phyloP scores from a whole-genome alignment of 331 rosid species.

The Telfairia occidentalis region DNA sequence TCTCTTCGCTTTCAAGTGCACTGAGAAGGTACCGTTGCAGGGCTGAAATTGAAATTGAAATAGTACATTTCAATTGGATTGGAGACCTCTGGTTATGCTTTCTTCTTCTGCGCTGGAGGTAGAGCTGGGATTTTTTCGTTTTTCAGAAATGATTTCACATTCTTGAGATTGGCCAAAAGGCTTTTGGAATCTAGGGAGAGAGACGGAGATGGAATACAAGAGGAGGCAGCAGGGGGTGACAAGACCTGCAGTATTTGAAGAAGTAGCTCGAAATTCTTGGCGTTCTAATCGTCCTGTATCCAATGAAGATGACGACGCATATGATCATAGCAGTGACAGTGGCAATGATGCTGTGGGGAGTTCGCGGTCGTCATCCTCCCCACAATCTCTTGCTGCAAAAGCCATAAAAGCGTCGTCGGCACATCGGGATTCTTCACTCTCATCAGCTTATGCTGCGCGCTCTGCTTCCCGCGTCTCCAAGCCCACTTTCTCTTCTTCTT shows the following conservation, averaged over 20 bases:
- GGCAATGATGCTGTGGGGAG: slow-evolving; percentile 12
- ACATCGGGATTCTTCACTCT: slow-evolving; percentile 71
- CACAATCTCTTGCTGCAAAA: slow-evolving; percentile 77
- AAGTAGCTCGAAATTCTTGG: slow-evolving; percentile 23
- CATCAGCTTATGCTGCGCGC: slow-evolving; percentile 68
- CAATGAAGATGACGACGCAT: neutral
- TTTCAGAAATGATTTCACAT: neutral
- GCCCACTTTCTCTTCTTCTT: slow-evolving; percentile 21
- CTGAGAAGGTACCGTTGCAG: neutral
- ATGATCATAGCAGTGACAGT: slow-evolving; percentile 2
- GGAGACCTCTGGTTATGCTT: neutral
- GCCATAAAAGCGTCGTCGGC: slow-evolving; percentile 95
- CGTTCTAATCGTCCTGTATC: slow-evolving; percentile 7
- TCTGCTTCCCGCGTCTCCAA: slow-evolving; percentile 33
- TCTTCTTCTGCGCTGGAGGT: neutral
- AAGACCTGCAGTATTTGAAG: slow-evolving; percentile 28
- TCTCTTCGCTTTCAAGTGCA: neutral
- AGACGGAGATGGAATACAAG: slow-evolving; percentile 50
- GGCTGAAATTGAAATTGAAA: slow-evolving; percentile 1
- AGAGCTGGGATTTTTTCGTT: neutral
- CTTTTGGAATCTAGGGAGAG: neutral
- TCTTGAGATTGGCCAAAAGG: neutral
- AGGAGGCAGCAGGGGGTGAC: slow-evolving; percentile 49
- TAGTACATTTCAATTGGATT: neutral
- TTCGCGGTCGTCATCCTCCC: slow-evolving; percentile 23